Evolutionary conservation across 164 flowering plant genomes (phyloP).

Genomic region (Malania oleifera): DNA sequence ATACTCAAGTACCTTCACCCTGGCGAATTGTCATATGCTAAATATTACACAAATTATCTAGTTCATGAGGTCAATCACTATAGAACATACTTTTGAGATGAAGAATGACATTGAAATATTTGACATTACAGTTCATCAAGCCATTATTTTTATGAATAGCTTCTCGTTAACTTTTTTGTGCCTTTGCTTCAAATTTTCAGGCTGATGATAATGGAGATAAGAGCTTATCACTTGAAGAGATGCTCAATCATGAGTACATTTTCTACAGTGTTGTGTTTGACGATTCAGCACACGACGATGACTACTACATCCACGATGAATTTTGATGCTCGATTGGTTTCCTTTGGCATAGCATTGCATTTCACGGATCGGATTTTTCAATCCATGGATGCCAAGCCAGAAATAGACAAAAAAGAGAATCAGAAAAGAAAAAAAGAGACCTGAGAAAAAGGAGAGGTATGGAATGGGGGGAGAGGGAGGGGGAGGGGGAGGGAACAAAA

Average conservation of each 20-base stretch:
- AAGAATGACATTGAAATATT: not conserved
- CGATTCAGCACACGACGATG: conserved; percentile 13
- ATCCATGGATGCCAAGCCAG: too few species aligned
- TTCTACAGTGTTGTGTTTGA: conserved; percentile 47
- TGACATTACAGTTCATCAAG: too few species aligned
- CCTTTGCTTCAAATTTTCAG: conserved; percentile 23
- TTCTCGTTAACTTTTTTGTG: not conserved
- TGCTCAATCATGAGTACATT: conserved; percentile 42
- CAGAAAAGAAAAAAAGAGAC: too few species aligned
- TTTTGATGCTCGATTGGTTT: conserved; percentile 17
- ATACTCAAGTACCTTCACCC: conserved; percentile 37
- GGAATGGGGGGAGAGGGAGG: too few species aligned
- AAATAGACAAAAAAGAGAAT: too few species aligned
- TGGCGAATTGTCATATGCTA: conserved; percentile 50
- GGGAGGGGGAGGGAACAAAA: too few species aligned
- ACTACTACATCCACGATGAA: conserved; percentile 40
- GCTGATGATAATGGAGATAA: conserved; percentile 61
- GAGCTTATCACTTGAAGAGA: conserved; percentile 40
- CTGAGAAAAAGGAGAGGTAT: too few species aligned
- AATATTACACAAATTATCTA: conserved; percentile 36
- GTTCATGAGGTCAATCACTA: conserved; percentile 38
- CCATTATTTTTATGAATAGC: not conserved
- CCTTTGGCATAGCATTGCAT: conserved; percentile 31
- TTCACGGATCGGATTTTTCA: not conserved
- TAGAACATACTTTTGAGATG: not conserved